These are phyloP conservation scores for Priceomyces castillae DNA, from an alignment of 805 yeast species.

Conservation along the genomic window DNA sequence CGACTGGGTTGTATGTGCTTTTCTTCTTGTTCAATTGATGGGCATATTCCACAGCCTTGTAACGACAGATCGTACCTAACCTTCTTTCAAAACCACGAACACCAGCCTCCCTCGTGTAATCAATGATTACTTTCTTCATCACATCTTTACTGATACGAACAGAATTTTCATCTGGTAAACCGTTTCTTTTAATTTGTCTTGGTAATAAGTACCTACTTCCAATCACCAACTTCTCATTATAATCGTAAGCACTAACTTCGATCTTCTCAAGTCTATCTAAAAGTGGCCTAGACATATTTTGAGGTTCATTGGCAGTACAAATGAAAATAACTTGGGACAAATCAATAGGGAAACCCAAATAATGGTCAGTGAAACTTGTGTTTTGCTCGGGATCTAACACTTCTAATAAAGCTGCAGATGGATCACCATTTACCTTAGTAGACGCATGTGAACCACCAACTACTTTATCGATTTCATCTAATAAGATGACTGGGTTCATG, in stretches of 20 bases:
- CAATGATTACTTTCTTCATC: slow-evolving; percentile 58
- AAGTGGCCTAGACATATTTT: slow-evolving; percentile 70
- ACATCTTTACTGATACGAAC: slow-evolving; percentile 52
- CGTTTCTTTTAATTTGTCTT: slow-evolving; percentile 68
- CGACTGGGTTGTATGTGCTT: slow-evolving; percentile 34
- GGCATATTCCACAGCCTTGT: slow-evolving; percentile 72
- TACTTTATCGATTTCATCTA: slow-evolving; percentile 85
- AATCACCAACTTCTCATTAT: slow-evolving; percentile 70
- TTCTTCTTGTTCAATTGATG: slow-evolving; percentile 21
- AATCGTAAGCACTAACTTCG: slow-evolving; percentile 74
- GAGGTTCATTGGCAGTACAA: slow-evolving; percentile 81
- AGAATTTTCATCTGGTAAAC: slow-evolving; percentile 42
- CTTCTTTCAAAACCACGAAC: slow-evolving; percentile 76
- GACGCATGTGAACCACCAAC: slow-evolving; percentile 49
- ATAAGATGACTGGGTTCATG: slow-evolving; percentile 77
- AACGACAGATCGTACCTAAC: slow-evolving; percentile 74
- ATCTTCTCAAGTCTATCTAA: slow-evolving; percentile 83
- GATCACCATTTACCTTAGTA: slow-evolving; percentile 68
- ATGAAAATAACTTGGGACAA: slow-evolving; percentile 76
- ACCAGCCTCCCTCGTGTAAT: slow-evolving; percentile 83
- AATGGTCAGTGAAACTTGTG: slow-evolving; percentile 72
- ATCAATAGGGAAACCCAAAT: slow-evolving; percentile 82
- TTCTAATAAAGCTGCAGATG: slow-evolving; percentile 84
- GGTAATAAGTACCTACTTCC: slow-evolving; percentile 70
- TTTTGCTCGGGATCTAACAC: slow-evolving; percentile 92